Percentiles rank a stretch among this genome's conserved stretches.
Conservation (phyloP, 805 yeast species). For the Starmerella stigmatis region DNA sequence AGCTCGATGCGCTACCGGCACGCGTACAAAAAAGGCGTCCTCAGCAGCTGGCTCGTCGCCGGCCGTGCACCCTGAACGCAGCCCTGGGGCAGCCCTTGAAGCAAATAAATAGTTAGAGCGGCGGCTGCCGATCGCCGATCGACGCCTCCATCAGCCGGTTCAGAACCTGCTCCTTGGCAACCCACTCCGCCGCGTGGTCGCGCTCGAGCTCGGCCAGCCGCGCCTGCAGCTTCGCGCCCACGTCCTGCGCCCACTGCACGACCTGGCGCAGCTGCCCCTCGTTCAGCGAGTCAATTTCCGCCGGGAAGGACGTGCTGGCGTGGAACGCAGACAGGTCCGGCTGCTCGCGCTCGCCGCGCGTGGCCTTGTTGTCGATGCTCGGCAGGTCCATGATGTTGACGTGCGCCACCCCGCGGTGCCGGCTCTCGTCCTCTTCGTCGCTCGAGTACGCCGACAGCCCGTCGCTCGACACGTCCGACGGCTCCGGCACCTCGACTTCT, state of each 20-base stretch:
- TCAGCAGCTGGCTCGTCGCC: no score
- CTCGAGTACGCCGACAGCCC: conserved; percentile 5
- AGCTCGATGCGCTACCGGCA: no score
- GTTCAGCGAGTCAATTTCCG: conserved; percentile 6
- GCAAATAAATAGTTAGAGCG: background rate
- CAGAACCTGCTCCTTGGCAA: conserved; percentile 30
- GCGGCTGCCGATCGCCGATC: conserved; percentile 4
- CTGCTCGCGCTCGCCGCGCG: conserved; percentile 5
- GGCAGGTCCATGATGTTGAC: conserved; percentile 14
- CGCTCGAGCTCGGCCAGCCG: conserved; percentile 22
- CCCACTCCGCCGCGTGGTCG: conserved; percentile 26
- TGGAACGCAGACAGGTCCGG: conserved; percentile 13
- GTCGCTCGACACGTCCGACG: conserved; percentile 10
- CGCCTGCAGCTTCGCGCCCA: conserved; percentile 22
- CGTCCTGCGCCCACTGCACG: conserved; percentile 29
- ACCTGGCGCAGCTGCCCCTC: conserved; percentile 18
- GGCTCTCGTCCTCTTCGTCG: conserved; percentile 4
- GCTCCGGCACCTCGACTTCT: conserved; percentile 7
- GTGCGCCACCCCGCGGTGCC: conserved; percentile 6
- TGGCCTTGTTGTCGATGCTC: conserved; percentile 1
- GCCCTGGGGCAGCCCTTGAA: no score
- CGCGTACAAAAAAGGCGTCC: no score
- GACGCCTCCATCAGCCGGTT: conserved; percentile 25
- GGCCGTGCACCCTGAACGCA: no score
- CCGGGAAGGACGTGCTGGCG: conserved; percentile 5